Base-by-base conservation (phyloP, 2,329 filamentous ascomycete species). In the Alternaria panax region DNA sequence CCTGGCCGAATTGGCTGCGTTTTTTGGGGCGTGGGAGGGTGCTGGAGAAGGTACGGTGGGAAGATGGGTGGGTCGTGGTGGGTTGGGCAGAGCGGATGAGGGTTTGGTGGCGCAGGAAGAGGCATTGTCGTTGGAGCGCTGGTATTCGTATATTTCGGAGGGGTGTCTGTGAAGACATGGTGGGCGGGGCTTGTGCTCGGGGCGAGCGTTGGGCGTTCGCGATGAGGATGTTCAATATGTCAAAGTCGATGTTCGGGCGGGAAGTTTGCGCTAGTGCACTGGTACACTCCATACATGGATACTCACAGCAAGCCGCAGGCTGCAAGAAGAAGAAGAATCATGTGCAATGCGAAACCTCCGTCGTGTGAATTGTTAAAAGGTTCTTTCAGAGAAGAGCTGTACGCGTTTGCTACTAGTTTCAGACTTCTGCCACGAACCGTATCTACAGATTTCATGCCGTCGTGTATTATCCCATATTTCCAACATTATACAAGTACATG, bases 101-200 rank as follows among this genome's bases (percentile, higher is more conserved):
- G 18, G 38, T 50, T 51, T 56, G 58, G 34, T 45, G 65, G 18
- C 62, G 66, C 9, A 65, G 64, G 62, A 69, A 66, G 53, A 73
- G 63, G 43, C 71, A 75, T 69, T 73, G 72, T 41, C 65, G 71
- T 38, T 67, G 65, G 18, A 74, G 58, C 22, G 61, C 62, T 16
- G 63, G 59, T 60, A 63, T 67, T 57, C 68, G 69, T 25, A 63
- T 51, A 53, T 65, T 65, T 36, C 70, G 66, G 25, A 70, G 57
- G 2, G 72, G 71, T 28, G 72, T 50, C 30, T 70, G 68, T 53
- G 67, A 68, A 27, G 59, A 62, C 54, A 59, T 62, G 22, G 28
- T 38, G 51, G 30, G 59, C 20, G 50, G 18, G 27, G 48, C 28
- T 40, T 54, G 40, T 51, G 54, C 51, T 48, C 54, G 41, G 46